These are phyloP conservation scores for Parastagonospora avenae DNA, from an alignment of 2,329 filamentous ascomycete genomes.

Conservation along the genomic window DNA sequence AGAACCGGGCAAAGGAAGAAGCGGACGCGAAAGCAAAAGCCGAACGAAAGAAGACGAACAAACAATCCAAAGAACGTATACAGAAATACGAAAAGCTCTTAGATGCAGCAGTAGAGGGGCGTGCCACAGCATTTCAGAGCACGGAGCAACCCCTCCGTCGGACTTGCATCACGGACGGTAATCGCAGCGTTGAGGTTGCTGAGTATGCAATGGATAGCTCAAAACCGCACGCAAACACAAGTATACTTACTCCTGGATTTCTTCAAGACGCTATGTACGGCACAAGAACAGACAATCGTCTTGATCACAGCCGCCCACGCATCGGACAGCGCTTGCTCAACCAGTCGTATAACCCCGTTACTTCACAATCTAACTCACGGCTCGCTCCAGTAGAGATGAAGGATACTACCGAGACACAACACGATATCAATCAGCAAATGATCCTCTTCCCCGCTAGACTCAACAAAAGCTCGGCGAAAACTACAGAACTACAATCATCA, in stretches of 20 bases:
- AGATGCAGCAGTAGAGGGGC: not conserved
- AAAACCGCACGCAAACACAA: not conserved
- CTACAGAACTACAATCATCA: slow-evolving; percentile 1
- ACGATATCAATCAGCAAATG: not conserved
- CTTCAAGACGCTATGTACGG: not conserved
- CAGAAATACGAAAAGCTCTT: slow-evolving; percentile 9
- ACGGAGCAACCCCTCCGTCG: slow-evolving; percentile 7
- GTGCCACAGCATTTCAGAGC: not conserved
- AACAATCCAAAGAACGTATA: slow-evolving; percentile 9
- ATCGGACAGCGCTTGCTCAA: not conserved
- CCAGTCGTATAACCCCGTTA: not conserved
- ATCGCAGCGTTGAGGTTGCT: slow-evolving; percentile 22
- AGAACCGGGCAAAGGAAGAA: slow-evolving; percentile 8
- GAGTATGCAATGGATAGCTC: slow-evolving; percentile 22
- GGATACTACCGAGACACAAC: not conserved
- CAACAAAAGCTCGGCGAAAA: not conserved
- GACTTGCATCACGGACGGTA: slow-evolving; percentile 16
- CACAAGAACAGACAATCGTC: not conserved
- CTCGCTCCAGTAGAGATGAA: not conserved
- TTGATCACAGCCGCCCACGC: not conserved
- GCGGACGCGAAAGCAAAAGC: slow-evolving; percentile 6
- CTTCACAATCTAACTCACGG: not conserved
- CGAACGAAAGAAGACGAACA: slow-evolving; percentile 11
- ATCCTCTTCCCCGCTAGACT: slow-evolving; percentile 1
- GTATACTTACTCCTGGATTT: not conserved